Evolutionary conservation across 192 early-diverging fungal genomes (phyloP).

Genomic region (Coemansia sp.): DNA sequence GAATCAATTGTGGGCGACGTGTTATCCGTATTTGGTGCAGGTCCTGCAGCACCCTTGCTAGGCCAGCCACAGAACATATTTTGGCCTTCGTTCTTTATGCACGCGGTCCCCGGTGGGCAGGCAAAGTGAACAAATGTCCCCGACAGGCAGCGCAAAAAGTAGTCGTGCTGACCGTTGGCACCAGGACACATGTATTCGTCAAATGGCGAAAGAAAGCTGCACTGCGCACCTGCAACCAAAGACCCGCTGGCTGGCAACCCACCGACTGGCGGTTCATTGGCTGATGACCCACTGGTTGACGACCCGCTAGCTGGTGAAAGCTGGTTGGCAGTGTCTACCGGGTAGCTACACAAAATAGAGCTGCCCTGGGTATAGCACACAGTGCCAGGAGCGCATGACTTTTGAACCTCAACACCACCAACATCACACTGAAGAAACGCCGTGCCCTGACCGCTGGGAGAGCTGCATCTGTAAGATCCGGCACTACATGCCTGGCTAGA

Average conservation of each 20-base stretch:
- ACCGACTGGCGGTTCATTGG: no score
- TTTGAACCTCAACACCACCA: constrained; percentile 27
- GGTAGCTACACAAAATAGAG: constrained; percentile 41
- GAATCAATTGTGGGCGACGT: neutral
- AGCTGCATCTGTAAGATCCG: constrained; percentile 36
- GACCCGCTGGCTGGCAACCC: constrained; percentile 13
- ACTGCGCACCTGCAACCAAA: constrained; percentile 24
- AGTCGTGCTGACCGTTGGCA: constrained; percentile 24
- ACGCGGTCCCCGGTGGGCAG: constrained; percentile 44
- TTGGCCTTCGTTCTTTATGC: constrained; percentile 36
- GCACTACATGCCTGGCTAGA: constrained; percentile 20
- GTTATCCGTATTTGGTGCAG: neutral
- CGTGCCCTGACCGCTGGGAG: constrained; percentile 27
- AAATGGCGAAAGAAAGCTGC: constrained; percentile 23
- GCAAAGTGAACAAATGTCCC: constrained; percentile 39
- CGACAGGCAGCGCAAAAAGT: constrained; percentile 40
- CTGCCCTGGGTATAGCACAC: constrained; percentile 42
- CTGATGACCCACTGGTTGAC: no score
- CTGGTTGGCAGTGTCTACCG: constrained; percentile 22
- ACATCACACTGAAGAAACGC: constrained; percentile 37
- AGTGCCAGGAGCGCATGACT: constrained; percentile 43
- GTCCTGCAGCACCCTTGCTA: neutral
- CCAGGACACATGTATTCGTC: constrained; percentile 52
- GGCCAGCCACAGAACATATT: constrained; percentile 39
- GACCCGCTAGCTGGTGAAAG: constrained; percentile 15